Evolutionary conservation across 2,329 filamentous ascomycete species (phyloP).

Genomic region (Westerdykella aurantiaca): DNA sequence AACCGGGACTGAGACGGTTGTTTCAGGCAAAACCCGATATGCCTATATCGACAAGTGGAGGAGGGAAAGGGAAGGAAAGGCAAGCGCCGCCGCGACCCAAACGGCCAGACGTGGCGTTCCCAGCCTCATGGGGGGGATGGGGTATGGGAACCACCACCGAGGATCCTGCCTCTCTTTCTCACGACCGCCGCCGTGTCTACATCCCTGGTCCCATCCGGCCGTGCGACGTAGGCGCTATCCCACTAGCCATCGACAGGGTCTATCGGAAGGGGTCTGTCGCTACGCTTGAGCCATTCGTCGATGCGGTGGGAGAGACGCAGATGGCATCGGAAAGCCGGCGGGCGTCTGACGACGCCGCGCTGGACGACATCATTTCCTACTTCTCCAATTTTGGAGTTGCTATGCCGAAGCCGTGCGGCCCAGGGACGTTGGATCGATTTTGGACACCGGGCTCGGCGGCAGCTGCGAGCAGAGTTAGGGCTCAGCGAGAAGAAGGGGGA

Average conservation of each 20-base stretch:
- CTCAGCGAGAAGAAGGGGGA: not conserved
- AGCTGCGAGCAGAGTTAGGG: not conserved
- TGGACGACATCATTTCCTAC: conserved; percentile 40
- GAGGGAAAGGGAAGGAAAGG: no score
- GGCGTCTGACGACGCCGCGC: conserved; percentile 28
- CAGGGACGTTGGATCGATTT: conserved; percentile 27
- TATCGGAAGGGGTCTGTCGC: conserved; percentile 37
- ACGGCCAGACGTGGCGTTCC: conserved; percentile 7
- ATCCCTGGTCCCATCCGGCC: conserved; percentile 40
- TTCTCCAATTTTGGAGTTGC: conserved; percentile 39
- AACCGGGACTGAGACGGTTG: not conserved
- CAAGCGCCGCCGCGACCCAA: no score
- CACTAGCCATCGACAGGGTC: conserved; percentile 35
- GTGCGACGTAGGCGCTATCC: conserved; percentile 20
- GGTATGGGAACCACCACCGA: conserved; percentile 4
- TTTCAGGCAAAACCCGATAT: not conserved
- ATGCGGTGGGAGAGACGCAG: not conserved
- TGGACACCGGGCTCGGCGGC: conserved; percentile 18
- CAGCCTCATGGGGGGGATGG: not conserved
- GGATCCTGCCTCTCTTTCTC: conserved; percentile 1
- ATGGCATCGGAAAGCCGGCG: conserved; percentile 12
- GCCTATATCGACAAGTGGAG: no score
- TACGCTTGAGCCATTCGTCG: conserved; percentile 16
- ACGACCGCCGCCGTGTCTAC: conserved; percentile 26
- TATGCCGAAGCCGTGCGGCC: conserved; percentile 16